These are phyloP conservation scores for Collybia nuda DNA, from an alignment of 768 basidiomycete genomes.

Conservation along the genomic window DNA sequence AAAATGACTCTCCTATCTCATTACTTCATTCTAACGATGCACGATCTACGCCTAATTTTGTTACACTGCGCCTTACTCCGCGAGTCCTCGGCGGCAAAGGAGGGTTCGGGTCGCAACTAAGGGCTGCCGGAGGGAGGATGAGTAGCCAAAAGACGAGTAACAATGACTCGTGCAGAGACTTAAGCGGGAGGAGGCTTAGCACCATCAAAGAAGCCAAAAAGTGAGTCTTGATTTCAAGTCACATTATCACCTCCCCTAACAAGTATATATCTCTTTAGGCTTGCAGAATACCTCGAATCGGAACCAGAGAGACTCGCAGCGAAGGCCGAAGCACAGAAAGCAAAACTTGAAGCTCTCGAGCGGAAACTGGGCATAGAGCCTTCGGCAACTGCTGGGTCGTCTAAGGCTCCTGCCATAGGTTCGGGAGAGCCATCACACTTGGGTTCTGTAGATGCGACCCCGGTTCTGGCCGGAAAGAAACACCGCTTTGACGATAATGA, in stretches of 20 bases:
- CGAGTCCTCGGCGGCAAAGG: conserved; percentile 90
- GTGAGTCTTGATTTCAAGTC: conserved; percentile 39
- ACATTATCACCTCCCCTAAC: background rate
- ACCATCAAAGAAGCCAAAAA: conserved; percentile 97
- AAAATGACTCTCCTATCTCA: conserved; percentile 22
- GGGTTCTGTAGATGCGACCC: conserved; percentile 31
- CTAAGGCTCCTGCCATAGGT: conserved; percentile 20
- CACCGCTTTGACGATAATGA: conserved; percentile 90
- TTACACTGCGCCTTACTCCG: conserved; percentile 75
- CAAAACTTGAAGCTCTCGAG: conserved; percentile 84
- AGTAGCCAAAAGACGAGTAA: conserved; percentile 93
- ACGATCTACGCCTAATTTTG: conserved; percentile 28
- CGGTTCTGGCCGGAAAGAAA: conserved; percentile 69
- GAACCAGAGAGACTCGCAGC: conserved; percentile 83
- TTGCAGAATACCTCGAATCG: conserved; percentile 83
- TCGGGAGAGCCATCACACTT: conserved; percentile 28
- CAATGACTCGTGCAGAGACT: conserved; percentile 92
- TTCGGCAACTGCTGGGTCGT: conserved; percentile 11
- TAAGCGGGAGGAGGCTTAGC: conserved; percentile 85
- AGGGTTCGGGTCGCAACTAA: conserved; percentile 94
- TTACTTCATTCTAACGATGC: conserved; percentile 20
- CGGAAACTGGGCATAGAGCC: conserved; percentile 74
- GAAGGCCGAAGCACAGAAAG: conserved; percentile 71
- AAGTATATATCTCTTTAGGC: conserved; percentile 41
- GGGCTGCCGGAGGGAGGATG: conserved; percentile 98